phyloP scores from a whole-genome alignment of 768 basidiomycete species.

The Dacryopinax primogenitus region DNA sequence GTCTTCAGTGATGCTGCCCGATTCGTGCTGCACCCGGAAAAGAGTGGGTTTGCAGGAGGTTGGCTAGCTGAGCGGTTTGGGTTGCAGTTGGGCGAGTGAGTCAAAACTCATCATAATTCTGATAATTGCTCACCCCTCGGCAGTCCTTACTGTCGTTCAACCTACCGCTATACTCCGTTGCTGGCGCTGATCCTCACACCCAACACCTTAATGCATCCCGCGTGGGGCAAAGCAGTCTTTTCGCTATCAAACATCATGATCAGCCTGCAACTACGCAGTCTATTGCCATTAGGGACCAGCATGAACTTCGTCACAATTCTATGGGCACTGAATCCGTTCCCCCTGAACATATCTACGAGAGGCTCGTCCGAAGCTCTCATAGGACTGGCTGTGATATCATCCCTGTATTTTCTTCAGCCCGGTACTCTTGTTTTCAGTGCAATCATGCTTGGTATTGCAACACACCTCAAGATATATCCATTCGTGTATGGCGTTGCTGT shows the following conservation, averaged over 20 bases:
- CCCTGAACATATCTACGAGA: conserved; percentile 91
- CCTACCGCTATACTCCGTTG: conserved; percentile 93
- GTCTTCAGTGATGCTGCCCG: conserved; percentile 88
- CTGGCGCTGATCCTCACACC: conserved; percentile 72
- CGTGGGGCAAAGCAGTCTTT: conserved; percentile 87
- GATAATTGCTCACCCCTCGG: conserved; percentile 6
- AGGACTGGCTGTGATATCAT: conserved; percentile 60
- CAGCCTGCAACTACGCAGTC: conserved; percentile 45
- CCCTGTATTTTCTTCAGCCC: conserved; percentile 41
- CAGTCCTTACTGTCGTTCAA: conserved; percentile 83
- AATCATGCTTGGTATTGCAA: conserved; percentile 60
- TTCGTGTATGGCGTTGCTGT: conserved; percentile 75
- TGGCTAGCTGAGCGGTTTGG: conserved; percentile 31
- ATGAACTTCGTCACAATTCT: conserved; percentile 44
- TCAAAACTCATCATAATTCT: conserved; percentile 18
- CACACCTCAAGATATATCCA: conserved; percentile 97
- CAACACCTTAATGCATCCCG: conserved; percentile 64
- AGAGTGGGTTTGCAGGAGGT: conserved; percentile 48
- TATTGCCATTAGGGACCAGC: conserved; percentile 29
- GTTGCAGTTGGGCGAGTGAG: conserved; percentile 62
- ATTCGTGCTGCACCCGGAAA: conserved; percentile 41
- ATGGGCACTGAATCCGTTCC: conserved; percentile 86
- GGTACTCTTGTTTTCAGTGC: conserved; percentile 49
- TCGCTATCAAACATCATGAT: conserved; percentile 70
- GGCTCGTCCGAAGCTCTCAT: conserved; percentile 90